Base-by-base conservation (phyloP, 306 rosid species). In the Fragaria vesca region DNA sequence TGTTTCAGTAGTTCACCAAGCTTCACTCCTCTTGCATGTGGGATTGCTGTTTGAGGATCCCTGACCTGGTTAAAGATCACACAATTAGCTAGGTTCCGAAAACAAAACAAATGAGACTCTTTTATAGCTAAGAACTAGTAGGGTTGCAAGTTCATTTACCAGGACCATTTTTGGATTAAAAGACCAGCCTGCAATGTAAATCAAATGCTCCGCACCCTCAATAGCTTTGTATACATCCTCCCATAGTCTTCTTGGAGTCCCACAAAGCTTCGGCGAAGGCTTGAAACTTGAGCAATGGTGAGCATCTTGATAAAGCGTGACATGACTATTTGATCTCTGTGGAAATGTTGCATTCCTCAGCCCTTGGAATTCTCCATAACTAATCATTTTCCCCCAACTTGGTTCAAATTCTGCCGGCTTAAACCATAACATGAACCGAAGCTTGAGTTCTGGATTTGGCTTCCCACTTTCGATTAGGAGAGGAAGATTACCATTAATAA, bases 141-240 rank as follows among this genome's bases (percentile, higher is more conserved):
- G 46, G 11, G 21, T 78, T 73, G 40, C 54, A 65, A 50, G 65
- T 42, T 42, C 60, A 79, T 42, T 83, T 93, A 95, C 97, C 97
- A 95, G 84, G 82, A 86, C 83, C 86, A 88, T 83, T 55, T 86
- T 84, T 21, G 96, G 99, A 88, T 91, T 93, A 75, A 93, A 90
- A 76, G 99, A 91, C 99, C 99, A 95, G 81, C 97, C 99, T 54
- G 96, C 97, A 80, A 95, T 91, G 79, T 93, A 95, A 45, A 95
- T 73, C 54, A 95, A 87, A 76, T 88, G 73, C 70, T 90, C 91
- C 67, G 99, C 97, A 80, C 80, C 91, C 73, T 93, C 97, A 77
- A 93, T 89, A 79, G 97, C 99, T 79, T 85, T 91, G 71, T 91
- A 95, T 3, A 95, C 93, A 87, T 95, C 97, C 40, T 93, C 97